These are phyloP conservation scores for Botryosphaeria agaves DNA, from an alignment of 2,329 filamentous ascomycete species.

Conservation along the genomic window DNA sequence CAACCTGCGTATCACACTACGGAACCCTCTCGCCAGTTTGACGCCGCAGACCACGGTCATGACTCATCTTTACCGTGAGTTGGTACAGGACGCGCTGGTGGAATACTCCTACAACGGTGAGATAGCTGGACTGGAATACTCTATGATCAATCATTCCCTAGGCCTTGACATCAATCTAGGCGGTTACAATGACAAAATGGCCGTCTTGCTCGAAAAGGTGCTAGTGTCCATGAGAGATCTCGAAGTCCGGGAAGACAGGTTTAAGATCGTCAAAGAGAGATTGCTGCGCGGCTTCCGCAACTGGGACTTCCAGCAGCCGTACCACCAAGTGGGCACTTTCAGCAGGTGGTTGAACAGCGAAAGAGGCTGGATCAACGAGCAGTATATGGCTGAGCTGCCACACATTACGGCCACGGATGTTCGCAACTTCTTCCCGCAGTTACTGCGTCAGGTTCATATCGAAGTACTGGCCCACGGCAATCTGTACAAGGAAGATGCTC, in stretches of 20 bases:
- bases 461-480: conserved; percentile 86
- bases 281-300: conserved; percentile 64
- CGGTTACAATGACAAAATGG: conserved; percentile 93
- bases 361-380: conserved; percentile 60
- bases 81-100: conserved; percentile 75
- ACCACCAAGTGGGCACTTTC: conserved; percentile 72
- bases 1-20: conserved; percentile 64
- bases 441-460: conserved; percentile 70
- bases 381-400: conserved; percentile 61
- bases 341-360: conserved; percentile 66
- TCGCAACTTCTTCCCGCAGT: conserved; percentile 58
- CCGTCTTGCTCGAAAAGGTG: conserved; percentile 79
- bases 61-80: conserved; percentile 61
- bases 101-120: conserved; percentile 96
- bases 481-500: conserved; percentile 79
- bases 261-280: conserved; percentile 80
- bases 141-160: conserved; percentile 51
- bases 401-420: conserved; percentile 59
- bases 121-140: conserved; percentile 74
- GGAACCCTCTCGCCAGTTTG: conserved; percentile 61
- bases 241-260: conserved; percentile 70
- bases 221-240: conserved; percentile 69
- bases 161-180: conserved; percentile 65
- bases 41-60: conserved; percentile 67
- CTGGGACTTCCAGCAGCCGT: conserved; percentile 75